phyloP scores from a whole-genome alignment of 306 rosid species.

The Leucaena leucocephala region DNA sequence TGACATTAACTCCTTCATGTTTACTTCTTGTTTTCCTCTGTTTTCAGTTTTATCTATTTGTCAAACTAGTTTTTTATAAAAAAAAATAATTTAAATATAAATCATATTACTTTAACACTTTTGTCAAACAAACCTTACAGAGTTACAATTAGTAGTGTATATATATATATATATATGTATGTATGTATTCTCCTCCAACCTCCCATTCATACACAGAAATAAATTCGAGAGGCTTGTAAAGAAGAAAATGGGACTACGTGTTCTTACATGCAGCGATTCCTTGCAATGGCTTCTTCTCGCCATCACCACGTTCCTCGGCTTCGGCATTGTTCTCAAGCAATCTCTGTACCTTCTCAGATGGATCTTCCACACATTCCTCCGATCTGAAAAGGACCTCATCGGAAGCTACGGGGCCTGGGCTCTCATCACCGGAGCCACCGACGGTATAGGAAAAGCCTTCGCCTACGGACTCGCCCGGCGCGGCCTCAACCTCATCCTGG shows the following conservation, averaged over 20 bases:
- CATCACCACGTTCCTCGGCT: constrained; percentile 37
- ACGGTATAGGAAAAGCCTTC: constrained; percentile 54
- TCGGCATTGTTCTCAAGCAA: constrained; percentile 4
- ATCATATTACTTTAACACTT: too few species aligned
- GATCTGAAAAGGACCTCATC: constrained; percentile 35
- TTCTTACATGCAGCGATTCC: background rate
- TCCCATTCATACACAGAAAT: background rate
- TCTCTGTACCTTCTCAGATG: constrained; percentile 16
- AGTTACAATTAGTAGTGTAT: too few species aligned
- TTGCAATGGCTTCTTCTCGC: constrained; percentile 7
- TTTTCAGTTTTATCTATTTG: too few species aligned
- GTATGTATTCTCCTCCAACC: background rate
- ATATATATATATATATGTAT: too few species aligned
- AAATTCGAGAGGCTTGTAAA: background rate
- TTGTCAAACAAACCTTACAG: too few species aligned
- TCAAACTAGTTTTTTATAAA: too few species aligned
- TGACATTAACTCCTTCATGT: too few species aligned
- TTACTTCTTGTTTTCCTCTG: too few species aligned
- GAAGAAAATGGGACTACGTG: background rate
- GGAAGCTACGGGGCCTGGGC: constrained; percentile 51
- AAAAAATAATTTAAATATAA: too few species aligned
- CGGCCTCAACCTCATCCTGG: constrained; percentile 59
- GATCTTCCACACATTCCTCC: constrained; percentile 33
- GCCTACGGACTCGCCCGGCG: constrained; percentile 34
- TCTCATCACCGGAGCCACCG: constrained; percentile 52